These are phyloP conservation scores for Astragalus membranaceus DNA, from an alignment of 306 rosid genomes.

Conservation along the genomic window DNA sequence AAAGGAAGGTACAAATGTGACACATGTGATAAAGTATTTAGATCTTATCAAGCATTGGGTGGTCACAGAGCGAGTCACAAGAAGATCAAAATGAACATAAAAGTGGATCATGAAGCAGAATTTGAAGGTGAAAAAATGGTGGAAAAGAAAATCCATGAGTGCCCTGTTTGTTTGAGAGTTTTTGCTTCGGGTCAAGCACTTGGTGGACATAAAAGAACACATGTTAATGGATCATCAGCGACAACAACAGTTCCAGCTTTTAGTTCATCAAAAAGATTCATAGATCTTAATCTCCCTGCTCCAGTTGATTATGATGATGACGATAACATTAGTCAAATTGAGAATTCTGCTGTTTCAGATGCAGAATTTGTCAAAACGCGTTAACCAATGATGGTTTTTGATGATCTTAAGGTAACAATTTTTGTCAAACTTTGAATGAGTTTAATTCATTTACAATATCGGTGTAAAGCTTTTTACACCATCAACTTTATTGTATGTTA, in stretches of 20 bases:
- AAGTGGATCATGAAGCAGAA: constrained; percentile 1
- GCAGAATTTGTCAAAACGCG: constrained; percentile 52
- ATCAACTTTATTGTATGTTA: too few species aligned
- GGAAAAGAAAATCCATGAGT: constrained; percentile 63
- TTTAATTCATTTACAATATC: too few species aligned
- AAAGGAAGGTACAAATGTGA: constrained; percentile 74
- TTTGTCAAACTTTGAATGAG: neutral
- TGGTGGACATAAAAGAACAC: constrained; percentile 97
- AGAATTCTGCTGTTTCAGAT: constrained; percentile 79
- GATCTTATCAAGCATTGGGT: constrained; percentile 87
- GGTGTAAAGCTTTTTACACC: too few species aligned
- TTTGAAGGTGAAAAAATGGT: constrained; percentile 12
- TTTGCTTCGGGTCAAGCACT: constrained; percentile 96
- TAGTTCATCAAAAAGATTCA: constrained; percentile 27
- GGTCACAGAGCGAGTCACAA: constrained; percentile 97
- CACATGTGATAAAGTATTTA: constrained; percentile 71
- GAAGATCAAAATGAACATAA: constrained; percentile 42
- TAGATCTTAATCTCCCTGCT: constrained; percentile 97
- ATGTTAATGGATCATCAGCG: constrained; percentile 36
- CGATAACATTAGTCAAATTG: constrained; percentile 66
- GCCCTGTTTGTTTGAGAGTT: constrained; percentile 83
- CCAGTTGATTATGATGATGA: constrained; percentile 43
- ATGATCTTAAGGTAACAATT: constrained; percentile 30
- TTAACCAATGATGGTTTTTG: neutral
- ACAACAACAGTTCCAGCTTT: neutral